Base-by-base conservation (phyloP, 2,329 filamentous ascomycete species). In the Talaromyces sp. region DNA sequence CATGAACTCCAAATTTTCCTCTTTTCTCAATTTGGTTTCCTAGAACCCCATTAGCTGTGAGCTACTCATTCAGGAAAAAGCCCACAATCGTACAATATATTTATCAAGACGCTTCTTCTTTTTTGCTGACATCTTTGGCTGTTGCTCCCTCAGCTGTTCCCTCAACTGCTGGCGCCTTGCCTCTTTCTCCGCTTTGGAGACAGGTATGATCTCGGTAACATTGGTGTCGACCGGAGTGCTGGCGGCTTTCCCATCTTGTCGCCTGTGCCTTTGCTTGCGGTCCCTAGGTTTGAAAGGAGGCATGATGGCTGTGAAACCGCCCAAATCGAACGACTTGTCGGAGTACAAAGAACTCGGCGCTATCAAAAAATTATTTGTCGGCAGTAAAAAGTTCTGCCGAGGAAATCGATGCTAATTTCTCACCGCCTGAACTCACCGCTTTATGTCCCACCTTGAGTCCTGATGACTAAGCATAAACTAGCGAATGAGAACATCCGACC, bases 11-110 rank as follows among this genome's bases (percentile, higher is more conserved):
- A 89, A 80, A 67, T 90, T 96, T 73, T 97, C 93, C 69, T 99
- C 94, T 73, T 96, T 97, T 73, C 87, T 89, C 46, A 99, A 79
- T 80, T 99, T 99, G 59, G 83, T 94, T 67, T 97, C 92, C 81
- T 83, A 66, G 31, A 41, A 8, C 41, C 17, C 17, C 3, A 21
- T 59, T 46, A 59, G 57, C 35, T 21, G 15, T 3, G n/a, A 33
- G 21, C 6, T 10, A n/a, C n/a, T 33, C 22, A 35, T 25, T 10
- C 22, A n/a, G 9, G 15, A 17, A 21, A 9, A 15, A 5, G 7
- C 8, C n/a, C 3, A 5, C 2, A 36, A 40, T 70, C 77, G 35
- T 70, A 82, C 81, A 71, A 88, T 85, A 63, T 88, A 88, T 68
- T 88, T 87, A 64, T 88, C 84, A 62, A 88, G 67, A 56, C 85